Conservation (phyloP, 2,329 filamentous ascomycete genomes). For the Chrysosporium queenslandicum region DNA sequence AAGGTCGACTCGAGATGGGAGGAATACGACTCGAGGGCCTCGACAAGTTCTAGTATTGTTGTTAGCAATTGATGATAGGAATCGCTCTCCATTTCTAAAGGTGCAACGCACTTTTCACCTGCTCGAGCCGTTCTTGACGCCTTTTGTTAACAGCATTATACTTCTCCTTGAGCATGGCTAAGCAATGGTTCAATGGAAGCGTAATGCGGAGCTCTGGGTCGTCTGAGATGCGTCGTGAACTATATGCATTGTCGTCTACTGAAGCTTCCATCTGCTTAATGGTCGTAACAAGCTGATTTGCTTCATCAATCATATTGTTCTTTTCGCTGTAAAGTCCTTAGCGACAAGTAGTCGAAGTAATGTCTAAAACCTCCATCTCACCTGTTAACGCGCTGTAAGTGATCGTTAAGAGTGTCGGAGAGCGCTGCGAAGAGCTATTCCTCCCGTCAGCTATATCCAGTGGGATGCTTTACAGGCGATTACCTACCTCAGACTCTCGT, state of each 20-base stretch:
- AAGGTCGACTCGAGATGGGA: constrained; percentile 89
- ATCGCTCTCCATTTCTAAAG: background rate
- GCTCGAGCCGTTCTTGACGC: constrained; percentile 85
- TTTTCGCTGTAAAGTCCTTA: constrained; percentile 54
- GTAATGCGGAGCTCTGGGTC: constrained; percentile 60
- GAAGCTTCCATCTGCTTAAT: constrained; percentile 93
- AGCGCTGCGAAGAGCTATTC: constrained; percentile 79
- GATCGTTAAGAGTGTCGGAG: constrained; percentile 82
- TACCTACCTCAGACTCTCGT: constrained; percentile 73
- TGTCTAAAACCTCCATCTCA: constrained; percentile 27
- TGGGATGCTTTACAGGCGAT: background rate
- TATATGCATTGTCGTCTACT: constrained; percentile 61
- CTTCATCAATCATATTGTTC: constrained; percentile 80
- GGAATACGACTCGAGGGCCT: constrained; percentile 90
- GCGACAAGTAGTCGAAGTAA: background rate
- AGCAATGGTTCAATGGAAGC: constrained; percentile 69
- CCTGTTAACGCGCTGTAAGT: constrained; percentile 71
- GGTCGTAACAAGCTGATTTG: constrained; percentile 67
- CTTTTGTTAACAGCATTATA: constrained; percentile 67
- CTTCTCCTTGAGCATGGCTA: constrained; percentile 75
- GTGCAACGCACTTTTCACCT: constrained; percentile 69
- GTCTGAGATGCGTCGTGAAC: constrained; percentile 55
- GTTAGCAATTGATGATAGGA: constrained; percentile 6
- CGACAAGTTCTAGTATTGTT: constrained; percentile 64
- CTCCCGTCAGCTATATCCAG: constrained; percentile 1